phyloP scores from a whole-genome alignment of 2,329 filamentous ascomycete genomes.

The Leptographium lundbergii region DNA sequence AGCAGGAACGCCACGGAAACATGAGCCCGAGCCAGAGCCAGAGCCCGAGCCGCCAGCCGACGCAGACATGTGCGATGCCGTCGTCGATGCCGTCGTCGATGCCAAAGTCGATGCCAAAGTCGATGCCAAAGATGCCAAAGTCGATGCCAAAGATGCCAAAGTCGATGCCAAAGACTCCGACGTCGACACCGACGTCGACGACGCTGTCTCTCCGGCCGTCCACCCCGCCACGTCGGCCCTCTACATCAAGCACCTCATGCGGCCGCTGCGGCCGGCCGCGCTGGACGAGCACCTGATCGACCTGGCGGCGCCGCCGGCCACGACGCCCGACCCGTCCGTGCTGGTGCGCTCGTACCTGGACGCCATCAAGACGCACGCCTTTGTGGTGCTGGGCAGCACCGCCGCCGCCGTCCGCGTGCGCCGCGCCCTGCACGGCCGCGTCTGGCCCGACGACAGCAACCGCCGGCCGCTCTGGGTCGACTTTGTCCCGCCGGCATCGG shows the following conservation, averaged over 20 bases:
- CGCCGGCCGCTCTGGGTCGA: conserved; percentile 80
- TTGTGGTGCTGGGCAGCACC: conserved; percentile 58
- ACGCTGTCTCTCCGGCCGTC: conserved; percentile 37
- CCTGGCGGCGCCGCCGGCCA: conserved; percentile 45
- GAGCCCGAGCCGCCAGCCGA: background rate
- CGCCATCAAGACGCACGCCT: conserved; percentile 74
- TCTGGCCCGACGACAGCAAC: conserved; percentile 80
- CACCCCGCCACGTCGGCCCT: conserved; percentile 65
- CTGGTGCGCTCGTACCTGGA: conserved; percentile 69
- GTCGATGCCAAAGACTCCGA: no score
- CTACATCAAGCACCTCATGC: conserved; percentile 85
- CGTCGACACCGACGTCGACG: conserved; percentile 24
- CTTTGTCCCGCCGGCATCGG: conserved; percentile 67
- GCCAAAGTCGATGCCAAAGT: no score
- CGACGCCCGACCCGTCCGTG: conserved; percentile 36
- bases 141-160: no score
- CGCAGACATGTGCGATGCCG: background rate
- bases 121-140: no score
- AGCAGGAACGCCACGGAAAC: background rate
- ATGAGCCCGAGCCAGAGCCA: no score
- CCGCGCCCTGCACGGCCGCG: conserved; percentile 57
- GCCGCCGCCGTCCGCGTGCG: conserved; percentile 67
- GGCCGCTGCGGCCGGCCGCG: conserved; percentile 58
- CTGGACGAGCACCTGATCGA: conserved; percentile 57
- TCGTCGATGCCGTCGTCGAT: conserved; percentile 13